A percentile compares a stretch with the other conserved stretches of the same genome.
Conservation (phyloP, 768 basidiomycete species). For the Dacryopinax primogenitus region DNA sequence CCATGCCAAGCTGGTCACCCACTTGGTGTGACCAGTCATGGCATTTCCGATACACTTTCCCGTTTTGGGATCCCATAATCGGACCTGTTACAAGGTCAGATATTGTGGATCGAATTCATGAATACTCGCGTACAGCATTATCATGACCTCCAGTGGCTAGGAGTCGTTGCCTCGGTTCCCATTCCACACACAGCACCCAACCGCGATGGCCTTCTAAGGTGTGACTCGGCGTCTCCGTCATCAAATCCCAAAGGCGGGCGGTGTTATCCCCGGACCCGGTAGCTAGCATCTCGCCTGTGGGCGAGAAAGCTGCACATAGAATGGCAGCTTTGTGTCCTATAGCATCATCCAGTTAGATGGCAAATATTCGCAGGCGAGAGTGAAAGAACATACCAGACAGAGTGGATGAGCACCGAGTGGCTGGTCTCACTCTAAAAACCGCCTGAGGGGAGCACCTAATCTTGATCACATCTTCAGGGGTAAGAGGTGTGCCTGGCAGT, state of each 20-base stretch:
- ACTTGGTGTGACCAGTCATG: slow-evolving; percentile 86
- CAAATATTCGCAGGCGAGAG: not conserved
- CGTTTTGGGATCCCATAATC: slow-evolving; percentile 87
- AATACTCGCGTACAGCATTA: slow-evolving; percentile 50
- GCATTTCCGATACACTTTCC: slow-evolving; percentile 83
- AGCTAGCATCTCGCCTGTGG: slow-evolving; percentile 78
- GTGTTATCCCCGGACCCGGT: slow-evolving; percentile 93
- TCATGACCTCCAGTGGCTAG: slow-evolving; percentile 92
- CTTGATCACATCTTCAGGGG: slow-evolving; percentile 75
- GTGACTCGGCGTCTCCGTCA: slow-evolving; percentile 83
- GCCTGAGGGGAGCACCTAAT: slow-evolving; percentile 90
- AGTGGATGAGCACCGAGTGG: slow-evolving; percentile 87
- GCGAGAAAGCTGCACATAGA: slow-evolving; percentile 88
- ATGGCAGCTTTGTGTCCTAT: slow-evolving; percentile 85
- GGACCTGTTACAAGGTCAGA: slow-evolving; percentile 34
- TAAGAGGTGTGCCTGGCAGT: slow-evolving; percentile 55
- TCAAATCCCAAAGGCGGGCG: slow-evolving; percentile 85
- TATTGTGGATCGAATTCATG: not conserved
- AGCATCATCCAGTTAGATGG: too few species aligned
- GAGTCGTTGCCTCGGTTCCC: slow-evolving; percentile 85
- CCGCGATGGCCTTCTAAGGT: slow-evolving; percentile 79
- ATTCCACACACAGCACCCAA: slow-evolving; percentile 95
- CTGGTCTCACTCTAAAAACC: slow-evolving; percentile 85
- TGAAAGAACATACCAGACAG: slow-evolving; percentile 25
- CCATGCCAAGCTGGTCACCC: slow-evolving; percentile 91